These are phyloP conservation scores for Hypomyces rosellus DNA, from an alignment of 2,329 filamentous ascomycete genomes.

Conservation along the genomic window DNA sequence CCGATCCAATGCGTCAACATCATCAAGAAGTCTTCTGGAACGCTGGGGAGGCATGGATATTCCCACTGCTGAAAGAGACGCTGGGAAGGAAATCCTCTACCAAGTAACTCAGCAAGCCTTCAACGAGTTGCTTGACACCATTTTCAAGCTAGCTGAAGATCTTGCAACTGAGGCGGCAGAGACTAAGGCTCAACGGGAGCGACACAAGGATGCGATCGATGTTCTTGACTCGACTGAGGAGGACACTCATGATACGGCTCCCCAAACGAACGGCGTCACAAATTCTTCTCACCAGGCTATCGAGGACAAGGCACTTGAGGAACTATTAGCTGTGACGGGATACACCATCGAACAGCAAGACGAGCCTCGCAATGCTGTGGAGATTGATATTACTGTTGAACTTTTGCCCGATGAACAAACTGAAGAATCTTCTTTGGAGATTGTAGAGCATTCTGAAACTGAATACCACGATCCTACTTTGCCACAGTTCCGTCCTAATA, in stretches of 20 bases:
- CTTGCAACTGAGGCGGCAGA: slow-evolving; percentile 61
- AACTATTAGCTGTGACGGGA: slow-evolving; percentile 38
- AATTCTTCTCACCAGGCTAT: slow-evolving; percentile 13
- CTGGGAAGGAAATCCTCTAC: slow-evolving; percentile 83
- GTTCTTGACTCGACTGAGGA: slow-evolving; percentile 29
- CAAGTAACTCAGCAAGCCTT: slow-evolving; percentile 85
- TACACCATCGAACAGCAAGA: slow-evolving; percentile 33
- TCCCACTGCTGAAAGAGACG: slow-evolving; percentile 72
- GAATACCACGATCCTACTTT: slow-evolving; percentile 53
- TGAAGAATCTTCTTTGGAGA: slow-evolving; percentile 14
- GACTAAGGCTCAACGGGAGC: slow-evolving; percentile 56
- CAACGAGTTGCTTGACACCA: slow-evolving; percentile 81
- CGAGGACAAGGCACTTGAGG: slow-evolving; percentile 23
- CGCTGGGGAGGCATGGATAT: slow-evolving; percentile 74
- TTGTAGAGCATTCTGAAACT: slow-evolving; percentile 15
- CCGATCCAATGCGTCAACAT: slow-evolving; percentile 65
- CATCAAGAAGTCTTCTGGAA: slow-evolving; percentile 65
- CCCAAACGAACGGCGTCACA: slow-evolving; percentile 2
- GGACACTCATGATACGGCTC: slow-evolving; percentile 15
- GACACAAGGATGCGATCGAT: slow-evolving; percentile 44
- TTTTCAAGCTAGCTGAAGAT: slow-evolving; percentile 80
- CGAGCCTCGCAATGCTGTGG: slow-evolving; percentile 26
- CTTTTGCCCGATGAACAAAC: slow-evolving; percentile 17
- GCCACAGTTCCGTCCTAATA: slow-evolving; percentile 63
- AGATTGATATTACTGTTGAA: slow-evolving; percentile 23